A percentile compares a stretch with the other conserved stretches of the same genome.
Evolutionary conservation across 805 yeast species (phyloP).

Genomic region (Ogataea zsoltii): DNA sequence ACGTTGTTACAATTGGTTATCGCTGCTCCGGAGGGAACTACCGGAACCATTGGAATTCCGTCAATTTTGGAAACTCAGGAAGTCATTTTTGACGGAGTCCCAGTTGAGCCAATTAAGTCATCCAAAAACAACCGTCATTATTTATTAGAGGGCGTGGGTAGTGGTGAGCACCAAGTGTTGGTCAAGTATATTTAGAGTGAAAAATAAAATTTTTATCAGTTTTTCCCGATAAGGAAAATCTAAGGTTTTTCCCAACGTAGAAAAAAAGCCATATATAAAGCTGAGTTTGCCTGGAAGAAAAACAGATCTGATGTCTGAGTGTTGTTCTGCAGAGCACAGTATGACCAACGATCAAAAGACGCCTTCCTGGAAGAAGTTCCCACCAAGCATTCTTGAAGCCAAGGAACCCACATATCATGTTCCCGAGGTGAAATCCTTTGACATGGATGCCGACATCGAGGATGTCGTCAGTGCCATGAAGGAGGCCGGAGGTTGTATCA

Average conservation of each 20-base stretch:
- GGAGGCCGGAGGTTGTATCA: slow-evolving; percentile 28
- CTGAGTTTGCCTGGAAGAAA: background rate
- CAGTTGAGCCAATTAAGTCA: background rate
- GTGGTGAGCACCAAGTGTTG: slow-evolving; percentile 1
- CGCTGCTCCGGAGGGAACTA: background rate
- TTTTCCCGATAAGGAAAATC: background rate
- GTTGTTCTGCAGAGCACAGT: too few species aligned
- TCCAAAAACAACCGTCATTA: background rate
- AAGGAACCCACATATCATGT: slow-evolving; percentile 11
- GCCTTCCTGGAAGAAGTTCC: slow-evolving; percentile 8
- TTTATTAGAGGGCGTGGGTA: background rate
- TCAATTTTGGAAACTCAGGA: background rate
- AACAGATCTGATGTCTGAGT: too few species aligned
- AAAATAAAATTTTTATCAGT: background rate
- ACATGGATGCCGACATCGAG: slow-evolving; percentile 14
- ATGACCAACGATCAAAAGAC: background rate
- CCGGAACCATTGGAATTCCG: slow-evolving; percentile 1
- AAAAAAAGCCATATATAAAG: background rate
- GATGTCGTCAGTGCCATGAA: slow-evolving; percentile 21
- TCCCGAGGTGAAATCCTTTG: slow-evolving; percentile 13
- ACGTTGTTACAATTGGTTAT: background rate
- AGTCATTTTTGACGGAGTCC: background rate
- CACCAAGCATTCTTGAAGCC: slow-evolving; percentile 8
- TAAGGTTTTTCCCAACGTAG: background rate
- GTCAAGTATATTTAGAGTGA: background rate